Evolutionary conservation across 2,329 filamentous ascomycete genomes (phyloP).

Genomic region (Hymenoscyphus scutula): DNA sequence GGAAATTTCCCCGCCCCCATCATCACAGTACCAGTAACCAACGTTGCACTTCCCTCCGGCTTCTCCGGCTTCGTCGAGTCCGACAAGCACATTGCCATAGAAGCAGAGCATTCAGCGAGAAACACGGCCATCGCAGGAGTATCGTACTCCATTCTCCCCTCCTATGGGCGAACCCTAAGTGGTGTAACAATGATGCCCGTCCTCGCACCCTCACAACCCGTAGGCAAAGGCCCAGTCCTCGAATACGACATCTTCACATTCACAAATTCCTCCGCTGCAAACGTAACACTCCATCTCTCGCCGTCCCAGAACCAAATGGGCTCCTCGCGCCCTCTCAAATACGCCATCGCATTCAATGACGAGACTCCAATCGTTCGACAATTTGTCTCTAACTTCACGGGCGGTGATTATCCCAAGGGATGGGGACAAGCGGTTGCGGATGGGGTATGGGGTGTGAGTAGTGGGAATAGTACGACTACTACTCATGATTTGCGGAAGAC

Average conservation of each 20-base stretch:
- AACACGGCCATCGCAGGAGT: slow-evolving; percentile 41
- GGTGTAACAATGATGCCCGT: slow-evolving; percentile 57
- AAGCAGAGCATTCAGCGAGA: slow-evolving; percentile 49
- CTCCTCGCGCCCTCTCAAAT: slow-evolving; percentile 48
- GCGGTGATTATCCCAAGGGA: slow-evolving; percentile 25
- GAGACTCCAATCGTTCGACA: slow-evolving; percentile 39
- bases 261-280: slow-evolving; percentile 40
- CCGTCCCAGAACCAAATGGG: slow-evolving; percentile 50
- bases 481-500: slow-evolving; percentile 26
- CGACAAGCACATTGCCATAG: slow-evolving; percentile 55
- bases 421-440: slow-evolving; percentile 31
- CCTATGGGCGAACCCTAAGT: slow-evolving; percentile 56
- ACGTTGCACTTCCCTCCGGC: slow-evolving; percentile 46
- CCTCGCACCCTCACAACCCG: slow-evolving; percentile 47
- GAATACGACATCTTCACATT: slow-evolving; percentile 63
- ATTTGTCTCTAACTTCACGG: slow-evolving; percentile 27
- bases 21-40: slow-evolving; percentile 54
- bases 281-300: slow-evolving; percentile 50
- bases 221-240: slow-evolving; percentile 51
- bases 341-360: slow-evolving; percentile 47
- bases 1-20: slow-evolving; percentile 46
- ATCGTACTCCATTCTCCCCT: slow-evolving; percentile 50
- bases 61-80: slow-evolving; percentile 64
- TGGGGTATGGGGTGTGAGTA: slow-evolving; percentile 29
- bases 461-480: slow-evolving; percentile 30